phyloP scores from a whole-genome alignment of 805 yeast species.

The Ogataea sp. region DNA sequence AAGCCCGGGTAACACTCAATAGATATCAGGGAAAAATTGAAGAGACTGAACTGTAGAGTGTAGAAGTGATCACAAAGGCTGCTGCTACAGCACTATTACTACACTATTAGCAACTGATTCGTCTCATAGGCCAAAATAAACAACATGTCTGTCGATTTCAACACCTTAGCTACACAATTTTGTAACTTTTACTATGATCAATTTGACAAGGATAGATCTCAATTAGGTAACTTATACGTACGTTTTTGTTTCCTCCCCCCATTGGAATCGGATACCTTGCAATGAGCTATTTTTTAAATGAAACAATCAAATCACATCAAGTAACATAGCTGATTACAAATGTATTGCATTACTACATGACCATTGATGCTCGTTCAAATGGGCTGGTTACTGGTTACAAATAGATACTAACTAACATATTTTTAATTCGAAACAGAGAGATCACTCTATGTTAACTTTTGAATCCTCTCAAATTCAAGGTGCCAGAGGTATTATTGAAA shows the following conservation, averaged over 20 bases:
- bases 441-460: constrained; percentile 94
- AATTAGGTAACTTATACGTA: constrained; percentile 83
- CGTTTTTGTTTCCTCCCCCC: constrained; percentile 17
- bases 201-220: constrained; percentile 87
- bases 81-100: background rate
- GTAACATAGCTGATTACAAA: too few species aligned
- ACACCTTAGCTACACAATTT: constrained; percentile 53
- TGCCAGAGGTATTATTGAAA: constrained; percentile 86
- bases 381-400: too few species aligned
- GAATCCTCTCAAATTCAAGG: constrained; percentile 95
- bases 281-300: too few species aligned
- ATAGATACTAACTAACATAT: constrained; percentile 1
- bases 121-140: background rate
- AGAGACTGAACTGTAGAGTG: too few species aligned
- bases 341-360: too few species aligned
- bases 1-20: too few species aligned
- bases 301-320: too few species aligned
- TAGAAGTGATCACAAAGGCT: too few species aligned
- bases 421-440: too few species aligned
- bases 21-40: too few species aligned
- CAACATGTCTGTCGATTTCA: constrained; percentile 27
- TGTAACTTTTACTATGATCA: constrained; percentile 93
- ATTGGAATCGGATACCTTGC: too few species aligned
- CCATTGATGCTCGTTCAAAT: too few species aligned
- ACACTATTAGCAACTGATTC: background rate